phyloP scores from a whole-genome alignment of 371 early-diverging fungal genomes.

The Rhizopus microsporus region DNA sequence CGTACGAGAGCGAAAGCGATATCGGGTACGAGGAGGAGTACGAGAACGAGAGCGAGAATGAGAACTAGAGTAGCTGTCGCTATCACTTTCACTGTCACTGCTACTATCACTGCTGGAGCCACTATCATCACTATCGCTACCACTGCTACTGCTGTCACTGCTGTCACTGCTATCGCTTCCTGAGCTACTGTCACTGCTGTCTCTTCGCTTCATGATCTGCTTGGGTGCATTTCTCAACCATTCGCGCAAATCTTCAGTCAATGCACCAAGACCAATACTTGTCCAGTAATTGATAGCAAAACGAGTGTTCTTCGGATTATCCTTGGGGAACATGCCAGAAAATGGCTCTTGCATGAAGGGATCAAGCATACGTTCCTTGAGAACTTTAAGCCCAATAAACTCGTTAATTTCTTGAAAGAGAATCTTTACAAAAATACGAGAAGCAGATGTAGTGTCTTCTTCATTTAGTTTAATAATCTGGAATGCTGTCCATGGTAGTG shows the following conservation, averaged over 20 bases:
- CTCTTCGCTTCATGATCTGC: slow-evolving; percentile 49
- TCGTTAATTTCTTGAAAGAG: slow-evolving; percentile 91
- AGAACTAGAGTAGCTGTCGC: background rate
- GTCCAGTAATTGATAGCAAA: slow-evolving; percentile 99
- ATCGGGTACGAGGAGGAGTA: too few species aligned
- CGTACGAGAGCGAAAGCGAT: too few species aligned
- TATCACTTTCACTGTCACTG: slow-evolving; percentile 8
- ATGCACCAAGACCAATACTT: slow-evolving; percentile 87
- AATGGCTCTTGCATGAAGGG: slow-evolving; percentile 66
- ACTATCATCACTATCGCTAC: slow-evolving; percentile 16
- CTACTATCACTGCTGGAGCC: slow-evolving; percentile 19
- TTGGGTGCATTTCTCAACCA: slow-evolving; percentile 69
- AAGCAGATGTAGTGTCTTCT: slow-evolving; percentile 90
- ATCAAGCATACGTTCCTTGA: slow-evolving; percentile 78
- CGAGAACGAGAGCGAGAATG: too few species aligned
- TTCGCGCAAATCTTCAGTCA: slow-evolving; percentile 94
- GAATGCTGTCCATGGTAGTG: slow-evolving; percentile 86
- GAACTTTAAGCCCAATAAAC: slow-evolving; percentile 76
- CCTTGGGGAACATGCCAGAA: slow-evolving; percentile 89
- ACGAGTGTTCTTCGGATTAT: slow-evolving; percentile 85
- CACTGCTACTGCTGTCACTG: slow-evolving; percentile 10
- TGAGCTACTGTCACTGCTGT: slow-evolving; percentile 16
- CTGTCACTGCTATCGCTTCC: too few species aligned
- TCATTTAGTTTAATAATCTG: slow-evolving; percentile 83
- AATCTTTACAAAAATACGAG: slow-evolving; percentile 96